Evolutionary conservation across 768 basidiomycete species (phyloP).

Genomic region (Mycena leptocephala): DNA sequence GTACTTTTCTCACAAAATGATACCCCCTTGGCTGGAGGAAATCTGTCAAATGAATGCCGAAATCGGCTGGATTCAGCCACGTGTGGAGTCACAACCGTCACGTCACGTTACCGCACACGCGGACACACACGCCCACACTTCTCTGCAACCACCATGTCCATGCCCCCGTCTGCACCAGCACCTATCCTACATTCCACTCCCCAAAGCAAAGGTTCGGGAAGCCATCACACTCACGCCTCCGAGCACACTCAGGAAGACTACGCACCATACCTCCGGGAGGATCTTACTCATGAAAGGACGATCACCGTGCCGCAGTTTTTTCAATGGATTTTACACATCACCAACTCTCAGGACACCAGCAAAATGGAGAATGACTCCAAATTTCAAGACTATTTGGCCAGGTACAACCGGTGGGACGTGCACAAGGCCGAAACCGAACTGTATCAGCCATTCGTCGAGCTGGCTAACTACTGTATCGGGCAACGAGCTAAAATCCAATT

Average conservation of each 20-base stretch:
- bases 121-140: not conserved
- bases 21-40: too few species aligned
- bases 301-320: slow-evolving; percentile 14
- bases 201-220: slow-evolving; percentile 16
- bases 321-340: not conserved
- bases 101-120: not conserved
- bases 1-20: too few species aligned
- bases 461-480: slow-evolving; percentile 9
- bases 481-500: not conserved
- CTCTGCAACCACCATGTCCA: slow-evolving; percentile 13
- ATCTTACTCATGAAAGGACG: slow-evolving; percentile 14
- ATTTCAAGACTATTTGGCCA: slow-evolving; percentile 1
- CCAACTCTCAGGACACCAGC: not conserved
- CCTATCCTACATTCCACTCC: slow-evolving; percentile 18
- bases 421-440: not conserved
- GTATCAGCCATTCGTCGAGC: slow-evolving; percentile 6
- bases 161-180: slow-evolving; percentile 17
- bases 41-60: too few species aligned
- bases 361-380: not conserved
- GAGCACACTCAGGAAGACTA: slow-evolving; percentile 23
- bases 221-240: slow-evolving; percentile 15
- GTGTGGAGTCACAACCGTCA: too few species aligned
- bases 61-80: too few species aligned
- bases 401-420: slow-evolving; percentile 9
- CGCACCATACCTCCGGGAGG: slow-evolving; percentile 18